Conservation (phyloP, 768 basidiomycete genomes). For the Coprinopsis marcescibilis region DNA sequence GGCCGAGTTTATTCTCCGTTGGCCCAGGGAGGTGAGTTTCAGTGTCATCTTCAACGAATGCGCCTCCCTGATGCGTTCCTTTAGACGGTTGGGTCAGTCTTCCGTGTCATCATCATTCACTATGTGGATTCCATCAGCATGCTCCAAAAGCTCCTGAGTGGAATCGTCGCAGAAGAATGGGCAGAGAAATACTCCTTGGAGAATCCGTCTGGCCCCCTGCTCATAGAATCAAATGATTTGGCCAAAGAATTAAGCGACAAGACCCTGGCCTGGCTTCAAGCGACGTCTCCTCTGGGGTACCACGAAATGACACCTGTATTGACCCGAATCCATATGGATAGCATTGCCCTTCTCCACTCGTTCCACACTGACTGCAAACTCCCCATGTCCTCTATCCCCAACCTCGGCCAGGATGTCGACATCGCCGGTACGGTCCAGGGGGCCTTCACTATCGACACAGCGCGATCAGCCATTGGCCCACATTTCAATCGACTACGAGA, state of each 20-base stretch:
- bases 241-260: constrained; percentile 65
- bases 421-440: constrained; percentile 57
- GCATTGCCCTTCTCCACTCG: constrained; percentile 70
- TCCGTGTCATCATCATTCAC: constrained; percentile 69
- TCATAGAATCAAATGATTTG: constrained; percentile 53
- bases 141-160: constrained; percentile 84
- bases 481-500: constrained; percentile 75
- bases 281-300: constrained; percentile 69
- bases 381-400: constrained; percentile 70
- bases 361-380: constrained; percentile 88
- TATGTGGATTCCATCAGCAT: constrained; percentile 87
- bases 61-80: background rate
- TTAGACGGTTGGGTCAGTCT: constrained; percentile 52
- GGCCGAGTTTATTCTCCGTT: constrained; percentile 60
- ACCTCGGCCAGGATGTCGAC: constrained; percentile 72
- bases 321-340: constrained; percentile 74
- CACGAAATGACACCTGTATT: constrained; percentile 87
- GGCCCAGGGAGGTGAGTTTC: constrained; percentile 54
- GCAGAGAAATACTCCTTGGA: constrained; percentile 48
- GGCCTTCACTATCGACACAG: constrained; percentile 76
- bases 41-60: background rate
- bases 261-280: constrained; percentile 70
- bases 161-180: constrained; percentile 90
- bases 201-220: constrained; percentile 24
- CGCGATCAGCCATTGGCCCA: constrained; percentile 59